Conservation (phyloP, 305 asterid species). For the Andrographis paniculata region DNA sequence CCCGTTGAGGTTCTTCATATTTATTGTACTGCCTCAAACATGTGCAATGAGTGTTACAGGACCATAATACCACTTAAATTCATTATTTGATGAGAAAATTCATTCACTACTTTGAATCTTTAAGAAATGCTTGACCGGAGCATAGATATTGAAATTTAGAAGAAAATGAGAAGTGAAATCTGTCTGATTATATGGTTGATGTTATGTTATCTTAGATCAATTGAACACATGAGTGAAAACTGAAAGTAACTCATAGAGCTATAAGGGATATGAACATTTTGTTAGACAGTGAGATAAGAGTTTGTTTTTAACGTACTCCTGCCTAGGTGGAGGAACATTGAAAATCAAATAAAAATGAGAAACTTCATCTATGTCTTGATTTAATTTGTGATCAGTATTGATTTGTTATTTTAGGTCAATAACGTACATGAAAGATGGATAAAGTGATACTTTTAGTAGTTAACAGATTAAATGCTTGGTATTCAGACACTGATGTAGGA, state of each 20-base stretch:
- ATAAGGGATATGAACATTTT: not conserved
- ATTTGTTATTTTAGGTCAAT: slow-evolving; percentile 6
- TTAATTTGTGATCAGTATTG: not conserved
- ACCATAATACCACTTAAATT: not conserved
- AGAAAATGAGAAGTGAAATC: not conserved
- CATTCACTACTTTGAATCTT: not conserved
- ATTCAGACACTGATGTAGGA: slow-evolving; percentile 12
- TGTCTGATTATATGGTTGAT: not conserved
- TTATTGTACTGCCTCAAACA: not conserved
- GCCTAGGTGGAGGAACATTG: not conserved
- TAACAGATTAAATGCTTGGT: slow-evolving; percentile 3
- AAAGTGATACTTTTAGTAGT: slow-evolving; percentile 7
- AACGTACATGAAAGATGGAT: not conserved
- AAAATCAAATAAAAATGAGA: not conserved
- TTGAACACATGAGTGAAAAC: not conserved
- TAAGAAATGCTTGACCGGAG: not conserved
- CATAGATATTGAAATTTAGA: not conserved
- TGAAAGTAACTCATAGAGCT: not conserved
- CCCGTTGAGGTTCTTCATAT: not conserved
- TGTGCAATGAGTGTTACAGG: not conserved
- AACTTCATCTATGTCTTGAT: not conserved
- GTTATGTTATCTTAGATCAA: not conserved
- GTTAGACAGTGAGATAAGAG: not conserved
- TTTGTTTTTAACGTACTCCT: not conserved
- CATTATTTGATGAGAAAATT: not conserved